A percentile compares a stretch with the other conserved stretches of the same genome.
Evolutionary conservation across 306 rosid genomes (phyloP).

Genomic region (Adenanthera pavonina): DNA sequence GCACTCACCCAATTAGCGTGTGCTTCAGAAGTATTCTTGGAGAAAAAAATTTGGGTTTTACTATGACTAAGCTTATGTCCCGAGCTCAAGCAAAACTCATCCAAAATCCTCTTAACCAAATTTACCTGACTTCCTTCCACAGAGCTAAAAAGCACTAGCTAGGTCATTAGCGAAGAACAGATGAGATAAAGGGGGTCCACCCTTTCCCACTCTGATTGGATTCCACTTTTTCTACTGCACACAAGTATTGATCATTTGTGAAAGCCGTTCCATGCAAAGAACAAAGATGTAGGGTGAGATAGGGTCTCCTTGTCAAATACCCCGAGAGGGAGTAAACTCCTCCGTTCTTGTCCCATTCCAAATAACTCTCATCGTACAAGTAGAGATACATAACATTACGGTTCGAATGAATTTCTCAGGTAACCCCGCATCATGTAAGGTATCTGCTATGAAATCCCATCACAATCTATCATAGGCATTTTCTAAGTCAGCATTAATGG

Average conservation of each 20-base stretch:
- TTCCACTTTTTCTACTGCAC: neutral
- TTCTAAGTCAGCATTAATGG: too few relatives aligned
- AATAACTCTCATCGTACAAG: neutral
- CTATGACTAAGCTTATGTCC: neutral
- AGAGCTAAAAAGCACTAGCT: neutral
- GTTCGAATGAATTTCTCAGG: too few relatives aligned
- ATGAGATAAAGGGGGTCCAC: neutral
- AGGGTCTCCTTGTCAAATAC: neutral
- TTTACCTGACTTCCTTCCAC: accelerated
- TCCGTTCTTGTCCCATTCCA: neutral
- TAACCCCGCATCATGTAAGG: too few relatives aligned
- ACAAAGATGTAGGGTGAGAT: neutral
- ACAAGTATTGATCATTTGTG: neutral
- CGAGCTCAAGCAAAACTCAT: neutral
- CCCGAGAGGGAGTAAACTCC: neutral
- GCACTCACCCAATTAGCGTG: too few relatives aligned
- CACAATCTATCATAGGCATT: too few relatives aligned
- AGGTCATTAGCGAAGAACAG: neutral
- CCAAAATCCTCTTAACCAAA: accelerated
- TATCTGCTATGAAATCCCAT: too few relatives aligned
- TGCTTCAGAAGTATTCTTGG: too few relatives aligned
- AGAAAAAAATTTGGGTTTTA: too few relatives aligned
- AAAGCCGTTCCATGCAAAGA: neutral
- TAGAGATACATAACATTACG: neutral
- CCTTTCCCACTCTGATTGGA: neutral